Percentiles rank a stretch among this genome's conserved stretches.
Evolutionary conservation across 2,329 filamentous ascomycete genomes (phyloP).

Genomic region (Coniochaeta hoffmannii): DNA sequence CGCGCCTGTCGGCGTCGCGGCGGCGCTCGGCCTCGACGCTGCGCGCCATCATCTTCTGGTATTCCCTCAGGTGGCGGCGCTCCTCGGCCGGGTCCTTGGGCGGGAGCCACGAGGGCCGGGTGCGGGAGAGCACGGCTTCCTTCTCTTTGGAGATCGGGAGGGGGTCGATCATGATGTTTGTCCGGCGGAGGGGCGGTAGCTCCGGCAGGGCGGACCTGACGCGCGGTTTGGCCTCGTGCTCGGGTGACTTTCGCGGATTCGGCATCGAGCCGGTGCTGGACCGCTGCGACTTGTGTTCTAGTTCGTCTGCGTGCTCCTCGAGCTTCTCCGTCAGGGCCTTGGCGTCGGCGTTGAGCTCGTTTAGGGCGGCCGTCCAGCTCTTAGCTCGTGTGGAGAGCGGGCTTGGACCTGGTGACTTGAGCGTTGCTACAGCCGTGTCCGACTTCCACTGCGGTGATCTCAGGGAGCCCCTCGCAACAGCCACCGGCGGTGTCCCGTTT

Average conservation of each 20-base stretch:
- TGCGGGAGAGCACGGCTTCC: constrained; percentile 73
- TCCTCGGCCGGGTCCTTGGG: constrained; percentile 89
- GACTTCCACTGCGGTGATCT: constrained; percentile 49
- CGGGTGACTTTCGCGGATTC: constrained; percentile 23
- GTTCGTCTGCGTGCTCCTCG: constrained; percentile 65
- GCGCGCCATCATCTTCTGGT: constrained; percentile 71
- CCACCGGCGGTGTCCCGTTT: constrained; percentile 56
- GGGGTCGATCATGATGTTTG: constrained; percentile 78
- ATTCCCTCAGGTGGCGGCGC: constrained; percentile 77
- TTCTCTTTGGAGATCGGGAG: constrained; percentile 81
- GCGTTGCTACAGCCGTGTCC: constrained; percentile 28
- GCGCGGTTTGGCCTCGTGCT: constrained; percentile 40
- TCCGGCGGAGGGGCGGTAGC: constrained; percentile 61
- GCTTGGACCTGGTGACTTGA: constrained; percentile 21
- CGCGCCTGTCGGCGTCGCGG: constrained; percentile 44
- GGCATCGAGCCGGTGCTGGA: constrained; percentile 29
- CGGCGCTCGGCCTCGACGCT: constrained; percentile 54
- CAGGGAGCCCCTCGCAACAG: constrained; percentile 51
- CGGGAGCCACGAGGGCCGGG: constrained; percentile 75
- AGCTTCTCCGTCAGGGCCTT: constrained; percentile 70
- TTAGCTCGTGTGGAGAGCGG: constrained; percentile 51
- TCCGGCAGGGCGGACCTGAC: constrained; percentile 62
- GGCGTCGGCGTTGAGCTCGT: constrained; percentile 63
- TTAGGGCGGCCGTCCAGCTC: constrained; percentile 67
- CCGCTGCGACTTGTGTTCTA: constrained; percentile 39